Percentiles rank a stretch among this genome's conserved stretches.
These are phyloP conservation scores for Lactarius deliciosus DNA, from an alignment of 768 basidiomycete genomes.

Conservation along the genomic window DNA sequence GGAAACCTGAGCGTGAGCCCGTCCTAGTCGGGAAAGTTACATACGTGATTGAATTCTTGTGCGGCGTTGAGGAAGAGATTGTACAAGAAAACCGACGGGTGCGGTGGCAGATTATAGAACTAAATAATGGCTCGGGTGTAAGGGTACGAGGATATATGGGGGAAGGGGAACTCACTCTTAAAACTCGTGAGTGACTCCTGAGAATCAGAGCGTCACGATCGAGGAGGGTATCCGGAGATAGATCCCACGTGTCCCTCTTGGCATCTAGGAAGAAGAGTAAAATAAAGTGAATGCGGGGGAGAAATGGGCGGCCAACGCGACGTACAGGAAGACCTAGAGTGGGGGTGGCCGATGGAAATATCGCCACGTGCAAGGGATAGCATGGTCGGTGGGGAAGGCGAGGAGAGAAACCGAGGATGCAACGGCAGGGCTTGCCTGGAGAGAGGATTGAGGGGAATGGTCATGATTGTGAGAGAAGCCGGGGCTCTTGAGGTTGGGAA, in stretches of 20 bases:
- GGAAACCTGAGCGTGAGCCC: slow-evolving; percentile 1
- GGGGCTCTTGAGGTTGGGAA: not conserved
- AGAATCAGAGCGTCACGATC: slow-evolving; percentile 22
- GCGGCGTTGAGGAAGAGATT: slow-evolving; percentile 42
- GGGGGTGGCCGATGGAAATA: not conserved
- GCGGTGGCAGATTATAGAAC: slow-evolving; percentile 44
- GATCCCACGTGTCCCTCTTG: not conserved
- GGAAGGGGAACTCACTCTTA: slow-evolving; percentile 10
- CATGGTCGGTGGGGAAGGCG: not conserved
- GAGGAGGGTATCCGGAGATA: not conserved
- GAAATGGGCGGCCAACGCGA: not conserved
- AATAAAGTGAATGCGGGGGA: not conserved
- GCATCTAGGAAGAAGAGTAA: not conserved
- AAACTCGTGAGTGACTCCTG: slow-evolving; percentile 16
- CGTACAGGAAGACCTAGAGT: not conserved
- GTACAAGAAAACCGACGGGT: slow-evolving; percentile 40
- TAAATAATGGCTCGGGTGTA: slow-evolving; percentile 27
- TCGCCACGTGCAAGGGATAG: not conserved
- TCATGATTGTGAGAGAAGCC: not conserved
- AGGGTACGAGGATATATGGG: not conserved
- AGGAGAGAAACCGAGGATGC: not conserved
- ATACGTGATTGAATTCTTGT: slow-evolving; percentile 8
- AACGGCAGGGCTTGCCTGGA: not conserved
- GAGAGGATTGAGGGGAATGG: not conserved
- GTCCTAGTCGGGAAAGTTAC: not conserved